Evolutionary conservation across 371 early-diverging fungal species (phyloP).

Genomic region (Mortierella polycephala): DNA sequence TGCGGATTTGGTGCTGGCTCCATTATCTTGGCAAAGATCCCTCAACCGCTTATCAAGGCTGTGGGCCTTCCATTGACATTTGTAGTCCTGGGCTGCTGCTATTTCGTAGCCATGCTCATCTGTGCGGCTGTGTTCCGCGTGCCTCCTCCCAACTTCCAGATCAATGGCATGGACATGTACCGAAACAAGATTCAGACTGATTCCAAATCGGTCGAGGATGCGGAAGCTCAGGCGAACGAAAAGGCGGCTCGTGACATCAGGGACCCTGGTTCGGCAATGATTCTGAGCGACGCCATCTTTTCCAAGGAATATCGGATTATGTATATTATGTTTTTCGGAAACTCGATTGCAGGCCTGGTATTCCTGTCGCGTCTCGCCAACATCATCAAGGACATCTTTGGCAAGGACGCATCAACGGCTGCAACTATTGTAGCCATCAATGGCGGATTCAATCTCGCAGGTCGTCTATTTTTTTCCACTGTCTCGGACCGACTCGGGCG

Average conservation of each 20-base stretch:
- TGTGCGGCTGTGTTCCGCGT: slow-evolving; percentile 62
- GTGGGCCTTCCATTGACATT: slow-evolving; percentile 67
- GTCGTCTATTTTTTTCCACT: slow-evolving; percentile 64
- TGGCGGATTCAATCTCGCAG: slow-evolving; percentile 71
- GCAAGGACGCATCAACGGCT: slow-evolving; percentile 57
- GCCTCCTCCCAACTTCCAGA: slow-evolving; percentile 70
- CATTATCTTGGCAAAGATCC: slow-evolving; percentile 69
- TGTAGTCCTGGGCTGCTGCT: slow-evolving; percentile 59
- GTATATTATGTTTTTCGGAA: slow-evolving; percentile 68
- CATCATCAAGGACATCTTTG: slow-evolving; percentile 65
- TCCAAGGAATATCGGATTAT: slow-evolving; percentile 69
- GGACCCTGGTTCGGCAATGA: slow-evolving; percentile 54
- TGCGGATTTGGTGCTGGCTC: slow-evolving; percentile 78
- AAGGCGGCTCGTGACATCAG: slow-evolving; percentile 25
- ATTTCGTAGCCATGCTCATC: slow-evolving; percentile 55
- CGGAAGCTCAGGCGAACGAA: slow-evolving; percentile 32
- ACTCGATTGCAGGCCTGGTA: slow-evolving; percentile 67
- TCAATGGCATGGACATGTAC: slow-evolving; percentile 66
- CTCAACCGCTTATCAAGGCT: slow-evolving; percentile 60
- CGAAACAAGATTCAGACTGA: slow-evolving; percentile 52
- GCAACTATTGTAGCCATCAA: slow-evolving; percentile 69
- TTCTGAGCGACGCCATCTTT: slow-evolving; percentile 62
- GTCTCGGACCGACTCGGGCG: slow-evolving; percentile 68
- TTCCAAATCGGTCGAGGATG: slow-evolving; percentile 2
- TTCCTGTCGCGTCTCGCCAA: slow-evolving; percentile 69